phyloP scores from a whole-genome alignment of 371 early-diverging fungal species.

The Encephalitozoon intestinalis region DNA sequence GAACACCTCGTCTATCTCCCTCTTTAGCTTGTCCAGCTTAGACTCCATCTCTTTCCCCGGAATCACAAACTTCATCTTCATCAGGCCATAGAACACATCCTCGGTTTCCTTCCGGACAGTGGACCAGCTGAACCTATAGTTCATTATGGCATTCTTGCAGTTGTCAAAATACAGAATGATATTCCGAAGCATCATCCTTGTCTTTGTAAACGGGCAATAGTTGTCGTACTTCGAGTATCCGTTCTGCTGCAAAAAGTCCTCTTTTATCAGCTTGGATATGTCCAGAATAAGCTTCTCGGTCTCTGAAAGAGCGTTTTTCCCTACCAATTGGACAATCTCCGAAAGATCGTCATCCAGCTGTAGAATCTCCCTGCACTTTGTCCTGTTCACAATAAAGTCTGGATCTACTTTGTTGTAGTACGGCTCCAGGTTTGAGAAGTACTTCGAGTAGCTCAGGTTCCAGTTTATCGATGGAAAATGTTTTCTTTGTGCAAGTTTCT shows the following conservation, averaged over 20 bases:
- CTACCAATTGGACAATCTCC: constrained; percentile 98
- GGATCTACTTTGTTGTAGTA: constrained; percentile 86
- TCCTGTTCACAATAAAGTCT: constrained; percentile 77
- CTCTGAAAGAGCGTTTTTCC: constrained; percentile 92
- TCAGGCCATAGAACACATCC: constrained; percentile 84
- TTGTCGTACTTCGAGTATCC: constrained; percentile 97
- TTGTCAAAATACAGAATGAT: constrained; percentile 88
- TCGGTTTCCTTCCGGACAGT: constrained; percentile 80
- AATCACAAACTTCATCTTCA: constrained; percentile 89
- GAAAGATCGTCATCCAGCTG: constrained; percentile 94
- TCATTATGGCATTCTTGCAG: constrained; percentile 63
- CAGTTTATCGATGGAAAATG: constrained; percentile 99
- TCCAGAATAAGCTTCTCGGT: constrained; percentile 95
- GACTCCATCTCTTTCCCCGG: constrained; percentile 11
- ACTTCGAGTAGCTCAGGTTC: constrained; percentile 95
- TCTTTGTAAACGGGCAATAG: constrained; percentile 98
- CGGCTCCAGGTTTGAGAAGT: constrained; percentile 83
- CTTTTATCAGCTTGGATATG: constrained; percentile 92
- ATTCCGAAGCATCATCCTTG: constrained; percentile 91
- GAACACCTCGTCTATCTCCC: constrained; percentile 19
- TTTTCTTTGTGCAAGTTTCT: constrained; percentile 99
- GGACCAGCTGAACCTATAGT: constrained; percentile 68
- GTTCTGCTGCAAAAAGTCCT: constrained; percentile 99
- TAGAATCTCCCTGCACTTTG: constrained; percentile 88
- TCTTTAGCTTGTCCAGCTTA: constrained; percentile 9